phyloP scores from a whole-genome alignment of 441 rosid species.

The Eutrema salsugineum region DNA sequence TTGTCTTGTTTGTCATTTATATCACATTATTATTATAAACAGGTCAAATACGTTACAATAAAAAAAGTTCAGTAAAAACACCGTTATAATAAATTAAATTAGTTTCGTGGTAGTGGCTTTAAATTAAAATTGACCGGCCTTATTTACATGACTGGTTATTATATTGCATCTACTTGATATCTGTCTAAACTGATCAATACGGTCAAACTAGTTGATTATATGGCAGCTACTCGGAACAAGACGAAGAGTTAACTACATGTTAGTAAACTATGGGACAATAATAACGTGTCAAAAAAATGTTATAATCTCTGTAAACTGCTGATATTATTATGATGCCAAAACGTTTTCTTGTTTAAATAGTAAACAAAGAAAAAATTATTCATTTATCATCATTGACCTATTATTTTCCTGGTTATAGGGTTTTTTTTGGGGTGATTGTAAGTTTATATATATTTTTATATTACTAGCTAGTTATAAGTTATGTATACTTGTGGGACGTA shows the following conservation, averaged over 20 bases:
- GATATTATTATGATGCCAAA: neutral
- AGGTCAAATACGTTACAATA: neutral
- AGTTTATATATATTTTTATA: neutral
- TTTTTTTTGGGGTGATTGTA: neutral
- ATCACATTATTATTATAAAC: neutral
- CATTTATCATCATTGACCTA: neutral
- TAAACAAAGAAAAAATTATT: too few relatives aligned
- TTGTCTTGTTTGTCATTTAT: neutral
- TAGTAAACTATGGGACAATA: neutral
- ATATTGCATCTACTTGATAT: neutral
- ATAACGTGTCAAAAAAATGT: neutral
- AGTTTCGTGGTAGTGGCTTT: neutral
- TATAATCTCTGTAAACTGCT: neutral
- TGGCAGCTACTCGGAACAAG: neutral
- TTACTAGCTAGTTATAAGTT: neutral
- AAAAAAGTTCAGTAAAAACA: neutral
- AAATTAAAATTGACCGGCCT: neutral
- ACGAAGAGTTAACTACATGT: neutral
- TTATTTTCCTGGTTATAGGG: neutral
- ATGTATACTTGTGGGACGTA: neutral
- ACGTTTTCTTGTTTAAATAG: too few relatives aligned
- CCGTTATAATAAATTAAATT: neutral
- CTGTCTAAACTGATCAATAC: neutral
- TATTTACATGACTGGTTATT: neutral
- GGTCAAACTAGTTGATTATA: slow-evolving; percentile 15